These are phyloP conservation scores for Tulasnella sp. DNA, from an alignment of 768 basidiomycete species.

Conservation along the genomic window DNA sequence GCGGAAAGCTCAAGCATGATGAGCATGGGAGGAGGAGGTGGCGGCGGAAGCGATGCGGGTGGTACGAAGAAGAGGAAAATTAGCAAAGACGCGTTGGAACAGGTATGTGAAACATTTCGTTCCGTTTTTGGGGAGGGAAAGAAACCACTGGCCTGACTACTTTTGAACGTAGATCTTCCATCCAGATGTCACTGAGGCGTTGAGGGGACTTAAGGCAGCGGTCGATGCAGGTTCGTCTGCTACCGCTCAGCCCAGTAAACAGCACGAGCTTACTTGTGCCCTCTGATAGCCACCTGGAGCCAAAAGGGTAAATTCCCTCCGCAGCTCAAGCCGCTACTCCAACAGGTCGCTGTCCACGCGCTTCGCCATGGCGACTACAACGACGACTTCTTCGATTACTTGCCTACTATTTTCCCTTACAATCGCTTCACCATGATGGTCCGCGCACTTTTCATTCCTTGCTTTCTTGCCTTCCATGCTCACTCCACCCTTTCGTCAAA, in stretches of 20 bases:
- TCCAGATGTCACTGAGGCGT: background rate
- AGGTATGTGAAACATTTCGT: slow-evolving; percentile 14
- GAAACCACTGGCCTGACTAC: background rate
- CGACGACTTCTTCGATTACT: slow-evolving; percentile 80
- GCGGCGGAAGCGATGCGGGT: background rate
- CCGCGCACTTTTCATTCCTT: too few species aligned
- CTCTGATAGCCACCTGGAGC: slow-evolving; percentile 53
- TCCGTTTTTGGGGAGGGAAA: background rate
- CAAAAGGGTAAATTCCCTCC: slow-evolving; percentile 86
- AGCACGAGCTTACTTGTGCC: background rate
- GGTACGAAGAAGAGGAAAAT: slow-evolving; percentile 7
- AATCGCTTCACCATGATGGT: slow-evolving; percentile 92
- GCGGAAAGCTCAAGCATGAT: slow-evolving; percentile 12
- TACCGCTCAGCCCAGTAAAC: background rate
- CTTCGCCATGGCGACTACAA: slow-evolving; percentile 81
- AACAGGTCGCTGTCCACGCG: slow-evolving; percentile 62
- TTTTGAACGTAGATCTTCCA: background rate
- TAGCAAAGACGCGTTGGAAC: slow-evolving; percentile 17
- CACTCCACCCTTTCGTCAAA: background rate
- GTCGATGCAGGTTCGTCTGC: slow-evolving; percentile 45
- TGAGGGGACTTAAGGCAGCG: slow-evolving; percentile 22
- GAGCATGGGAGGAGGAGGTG: slow-evolving; percentile 18
- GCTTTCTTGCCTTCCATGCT: too few species aligned
- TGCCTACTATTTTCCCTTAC: slow-evolving; percentile 84
- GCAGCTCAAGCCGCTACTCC: slow-evolving; percentile 56